Conservation (phyloP, 2,329 filamentous ascomycete species). For the Nemania diffusa region DNA sequence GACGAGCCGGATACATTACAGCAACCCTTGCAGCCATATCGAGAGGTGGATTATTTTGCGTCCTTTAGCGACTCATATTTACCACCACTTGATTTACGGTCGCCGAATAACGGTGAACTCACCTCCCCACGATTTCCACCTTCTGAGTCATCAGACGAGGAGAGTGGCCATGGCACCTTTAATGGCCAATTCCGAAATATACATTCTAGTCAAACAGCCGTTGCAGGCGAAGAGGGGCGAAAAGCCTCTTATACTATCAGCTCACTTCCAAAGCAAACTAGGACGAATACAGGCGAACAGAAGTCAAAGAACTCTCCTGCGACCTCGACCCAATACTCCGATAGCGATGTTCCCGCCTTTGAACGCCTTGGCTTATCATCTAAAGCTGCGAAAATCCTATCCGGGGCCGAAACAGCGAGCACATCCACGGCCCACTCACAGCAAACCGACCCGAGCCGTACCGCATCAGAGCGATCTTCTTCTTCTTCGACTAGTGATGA, state of each 20-base stretch:
- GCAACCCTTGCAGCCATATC: constrained; percentile 36
- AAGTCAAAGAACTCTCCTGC: constrained; percentile 43
- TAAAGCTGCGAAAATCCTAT: constrained; percentile 41
- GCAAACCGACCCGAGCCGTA: constrained; percentile 44
- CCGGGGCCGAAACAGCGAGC: constrained; percentile 38
- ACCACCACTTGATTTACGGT: constrained; percentile 45
- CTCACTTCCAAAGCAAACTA: constrained; percentile 26
- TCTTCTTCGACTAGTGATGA: constrained; percentile 57
- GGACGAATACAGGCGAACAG: constrained; percentile 27
- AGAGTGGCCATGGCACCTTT: constrained; percentile 29
- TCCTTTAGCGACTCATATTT: constrained; percentile 48
- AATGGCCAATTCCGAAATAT: constrained; percentile 19
- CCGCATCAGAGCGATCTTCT: constrained; percentile 54
- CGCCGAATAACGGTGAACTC: constrained; percentile 38
- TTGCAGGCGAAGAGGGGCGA: constrained; percentile 21
- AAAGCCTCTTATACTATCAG: neutral
- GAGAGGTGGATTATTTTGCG: constrained; percentile 46
- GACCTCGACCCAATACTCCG: constrained; percentile 44
- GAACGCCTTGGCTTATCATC: constrained; percentile 45
- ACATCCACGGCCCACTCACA: constrained; percentile 41
- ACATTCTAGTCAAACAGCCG: neutral
- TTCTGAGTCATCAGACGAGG: constrained; percentile 40
- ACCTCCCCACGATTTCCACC: constrained; percentile 39
- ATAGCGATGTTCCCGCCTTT: constrained; percentile 47
- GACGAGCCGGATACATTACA: constrained; percentile 27